Evolutionary conservation across 257 asterid species (phyloP), one percentile per base, ranked within the genome.

Genomic region (Anisodus tanguticus): DNA sequence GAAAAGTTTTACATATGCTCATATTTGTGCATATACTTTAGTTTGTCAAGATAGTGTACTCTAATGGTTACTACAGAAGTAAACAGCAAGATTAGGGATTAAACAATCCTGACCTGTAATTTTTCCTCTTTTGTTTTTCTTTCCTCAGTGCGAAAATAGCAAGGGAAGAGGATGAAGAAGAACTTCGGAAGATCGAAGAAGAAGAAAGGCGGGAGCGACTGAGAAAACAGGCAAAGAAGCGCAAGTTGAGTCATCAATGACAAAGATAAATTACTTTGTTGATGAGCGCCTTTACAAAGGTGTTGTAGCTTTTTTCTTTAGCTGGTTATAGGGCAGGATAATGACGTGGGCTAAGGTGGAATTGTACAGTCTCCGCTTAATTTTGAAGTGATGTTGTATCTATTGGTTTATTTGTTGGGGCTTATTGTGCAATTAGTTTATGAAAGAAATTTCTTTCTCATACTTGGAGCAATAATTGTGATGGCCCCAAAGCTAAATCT

Each of bases 91-190:
- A 60, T 47, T 57, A 77, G 57, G 16, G 3, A 35, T 11, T 13
- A 15, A 13, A 53, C 83, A 55, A 77, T 79, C 5, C 60, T 74
- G 80, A 74, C 80, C 67, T 79, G 47, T 31, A 31, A 31, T 31
- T 31, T 31, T 31, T 31, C 74, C 45, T 63, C 16, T 26, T 41
- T 80, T 0, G 70, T 11, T 85, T 84, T 37, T 63, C 22, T 22
- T 87, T 51, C 17, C 22, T 7, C 90, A 95, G 99, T 90, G 93
- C 90, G 35, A 89, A 47, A 88, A 88, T 91, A 41, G 99, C 93
- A 49, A 85, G 86, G 35, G 8, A 60, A 86, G 99, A 96, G 90
- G 99, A 96, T 66, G 98, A 92, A 74, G 98, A 94, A 88, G 92
- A 93, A 85, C 92, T 85, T 5, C 95, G 90, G 22, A 58, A 90